These are phyloP conservation scores for Oryza longistaminata DNA, from an alignment of 176 grass and related monocot species.

Conservation along the genomic window DNA sequence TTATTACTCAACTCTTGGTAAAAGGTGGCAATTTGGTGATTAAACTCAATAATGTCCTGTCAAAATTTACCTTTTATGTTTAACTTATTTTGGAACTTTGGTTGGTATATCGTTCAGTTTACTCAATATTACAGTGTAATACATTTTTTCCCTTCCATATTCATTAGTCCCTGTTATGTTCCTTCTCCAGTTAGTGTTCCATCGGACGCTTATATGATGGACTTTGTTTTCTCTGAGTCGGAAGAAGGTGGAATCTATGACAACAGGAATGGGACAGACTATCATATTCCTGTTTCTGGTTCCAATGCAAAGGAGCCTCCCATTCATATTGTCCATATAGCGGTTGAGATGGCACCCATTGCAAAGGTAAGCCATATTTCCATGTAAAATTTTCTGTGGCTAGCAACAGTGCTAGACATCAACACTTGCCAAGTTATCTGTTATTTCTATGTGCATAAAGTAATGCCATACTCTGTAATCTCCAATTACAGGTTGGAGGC, in stretches of 20 bases:
- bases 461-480: slow-evolving; percentile 6
- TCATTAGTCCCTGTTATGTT: neutral
- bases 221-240: slow-evolving; percentile 96
- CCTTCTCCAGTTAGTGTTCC: slow-evolving; percentile 70
- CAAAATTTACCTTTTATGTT: neutral
- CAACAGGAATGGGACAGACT: slow-evolving; percentile 76
- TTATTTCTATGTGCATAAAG: slow-evolving; percentile 4
- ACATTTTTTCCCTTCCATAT: neutral
- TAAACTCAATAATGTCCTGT: neutral
- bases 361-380: slow-evolving; percentile 71
- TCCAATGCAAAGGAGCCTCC: slow-evolving; percentile 62
- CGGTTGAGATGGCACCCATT: slow-evolving; percentile 92
- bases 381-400: slow-evolving; percentile 23
- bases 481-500: slow-evolving; percentile 73
- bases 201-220: slow-evolving; percentile 82
- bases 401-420: neutral
- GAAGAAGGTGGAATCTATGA: slow-evolving; percentile 90
- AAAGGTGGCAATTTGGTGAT: neutral
- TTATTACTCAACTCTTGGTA: slow-evolving; percentile 13
- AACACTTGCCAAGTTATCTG: neutral
- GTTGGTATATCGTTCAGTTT: neutral
- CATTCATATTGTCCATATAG: slow-evolving; percentile 86
- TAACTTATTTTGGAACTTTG: neutral
- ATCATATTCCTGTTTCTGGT: slow-evolving; percentile 83
- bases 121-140: slow-evolving; percentile 12